Evolutionary conservation across 1,139 yeast genomes (phyloP), one percentile per base, ranked within the genome.

Genomic region (Taphrina betulina): DNA sequence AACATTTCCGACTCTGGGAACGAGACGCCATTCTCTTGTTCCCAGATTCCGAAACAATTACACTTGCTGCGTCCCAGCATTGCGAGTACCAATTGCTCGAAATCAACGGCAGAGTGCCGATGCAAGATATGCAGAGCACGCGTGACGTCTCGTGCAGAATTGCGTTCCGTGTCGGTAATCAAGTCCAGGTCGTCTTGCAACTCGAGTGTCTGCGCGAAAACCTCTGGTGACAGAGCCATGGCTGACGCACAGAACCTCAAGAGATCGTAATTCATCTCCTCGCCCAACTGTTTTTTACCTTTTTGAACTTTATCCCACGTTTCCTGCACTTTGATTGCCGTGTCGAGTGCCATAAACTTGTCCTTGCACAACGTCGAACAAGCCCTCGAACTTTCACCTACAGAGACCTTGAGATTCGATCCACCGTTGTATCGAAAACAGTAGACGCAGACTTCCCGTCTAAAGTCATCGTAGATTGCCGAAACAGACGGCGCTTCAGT

Each of bases 41-140:
- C 81, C 87, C 90, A 82, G 17, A 82, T 80, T 0, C 89, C 89
- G 69, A 83, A 83, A 0, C 89, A 83, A 65, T 83, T 83, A n/a
- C 85, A 83, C 34, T 82, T 76, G 60, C 82, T 85, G 36, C 77
- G 72, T 1, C 89, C 89, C 45, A 81, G 71, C 3, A 80, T 74
- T 5, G 71, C 68, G 48, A 87, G 71, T 20, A 83, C 54, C 20
- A 50, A 16, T 8, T 40, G 40, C 12, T 16, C 24, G 17, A 50
- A 38, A 8, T 33, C 23, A 12, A 17, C 28, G 1, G 8, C 22
- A 24, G 33, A 22, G 31, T 20, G 23, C 10, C 46, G 54, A 40
- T 40, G 22, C 8, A 33, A 3, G 17, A 7, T 20, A 2, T 12
- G 10, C 14, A 50, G 33, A 3, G 37, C 38, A 78, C 67, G 5